Base-by-base conservation (phyloP, 1,284 basidiomycete species). In the Sanghuangporus baumii region DNA sequence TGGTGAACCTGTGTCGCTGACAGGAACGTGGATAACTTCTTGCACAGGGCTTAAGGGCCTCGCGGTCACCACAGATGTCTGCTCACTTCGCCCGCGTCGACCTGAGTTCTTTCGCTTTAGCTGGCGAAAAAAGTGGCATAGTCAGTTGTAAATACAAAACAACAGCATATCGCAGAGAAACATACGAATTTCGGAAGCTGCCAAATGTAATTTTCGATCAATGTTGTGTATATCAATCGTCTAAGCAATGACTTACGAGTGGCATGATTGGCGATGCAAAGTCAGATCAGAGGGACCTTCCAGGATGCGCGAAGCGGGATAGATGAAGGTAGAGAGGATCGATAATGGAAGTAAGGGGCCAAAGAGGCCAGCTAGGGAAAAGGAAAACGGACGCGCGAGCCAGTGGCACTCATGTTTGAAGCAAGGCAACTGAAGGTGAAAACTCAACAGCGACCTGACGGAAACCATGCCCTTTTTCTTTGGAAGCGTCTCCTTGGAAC, bases 111-210 rank as follows among this genome's bases (percentile, higher is more conserved):
- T 64, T 26, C 63, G 58, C 14, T 36, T 51, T 34, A 64, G 60
- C 63, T 64, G 37, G 43, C 23, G 12, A 23, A 26, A n/a, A 20
- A 0, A 23, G 18, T 36, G 43, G 20, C 31, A 14, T 31, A 20
- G 3, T 31, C 16, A 36, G 26, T 18, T 20, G 20, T 4, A 11
- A 31, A 12, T 31, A 23, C 20, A 18, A 18, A n/a, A n/a, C 16
- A n/a, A 14, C 43, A 46, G 16, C 43, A n/a, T 31, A 46, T 46
- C 8, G 18, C 23, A 14, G 51, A 16, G 34, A 57, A 16, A 60
- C 59, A 20, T 52, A 64, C 63, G 55, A 64, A 56, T 41, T 57
- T 64, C 9, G 63, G 55, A 56, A 64, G 34, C 63, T 64, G 36
- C 34, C 12, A 18, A 37, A 37, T 26, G 20, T 7, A 20, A 20